Conservation (phyloP, 345 rosid species). For the Adansonia digitata region DNA sequence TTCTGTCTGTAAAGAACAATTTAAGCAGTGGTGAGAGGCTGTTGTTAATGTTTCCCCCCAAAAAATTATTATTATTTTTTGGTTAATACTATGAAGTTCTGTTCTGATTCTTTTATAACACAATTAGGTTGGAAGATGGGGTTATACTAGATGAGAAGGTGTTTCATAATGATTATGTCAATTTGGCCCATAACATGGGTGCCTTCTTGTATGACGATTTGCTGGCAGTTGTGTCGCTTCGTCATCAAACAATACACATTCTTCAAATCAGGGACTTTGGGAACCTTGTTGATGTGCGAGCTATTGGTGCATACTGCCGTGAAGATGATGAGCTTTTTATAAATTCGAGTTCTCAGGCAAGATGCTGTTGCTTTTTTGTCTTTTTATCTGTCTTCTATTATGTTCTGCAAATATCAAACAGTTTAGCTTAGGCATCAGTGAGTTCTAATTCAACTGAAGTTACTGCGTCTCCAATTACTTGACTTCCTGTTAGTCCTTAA, state of each 20-base stretch:
- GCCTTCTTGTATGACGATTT: constrained; percentile 88
- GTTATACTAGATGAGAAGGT: constrained; percentile 73
- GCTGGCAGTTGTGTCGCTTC: constrained; percentile 76
- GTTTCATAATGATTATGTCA: constrained; percentile 74
- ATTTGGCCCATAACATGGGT: constrained; percentile 74
- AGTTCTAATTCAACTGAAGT: not conserved
- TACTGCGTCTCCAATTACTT: not conserved
- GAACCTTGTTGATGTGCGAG: constrained; percentile 79
- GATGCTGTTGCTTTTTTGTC: constrained; percentile 18
- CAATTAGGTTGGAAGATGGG: constrained; percentile 77
- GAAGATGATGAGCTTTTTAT: constrained; percentile 96
- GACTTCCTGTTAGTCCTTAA: not conserved
- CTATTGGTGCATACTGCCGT: constrained; percentile 74
- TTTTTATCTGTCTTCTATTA: not conserved
- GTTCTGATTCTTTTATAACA: constrained; percentile 8
- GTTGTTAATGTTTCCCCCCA: not conserved
- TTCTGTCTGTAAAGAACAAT: not conserved
- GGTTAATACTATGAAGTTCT: not conserved
- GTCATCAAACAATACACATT: constrained; percentile 81
- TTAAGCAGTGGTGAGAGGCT: too few species aligned
- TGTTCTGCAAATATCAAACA: not conserved
- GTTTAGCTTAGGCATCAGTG: constrained; percentile 8
- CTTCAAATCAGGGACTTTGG: constrained; percentile 93
- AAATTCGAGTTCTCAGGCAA: constrained; percentile 72
- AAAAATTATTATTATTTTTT: not conserved